Base-by-base conservation (phyloP, 257 asterid species). In the Nyctanthes arbortristis region DNA sequence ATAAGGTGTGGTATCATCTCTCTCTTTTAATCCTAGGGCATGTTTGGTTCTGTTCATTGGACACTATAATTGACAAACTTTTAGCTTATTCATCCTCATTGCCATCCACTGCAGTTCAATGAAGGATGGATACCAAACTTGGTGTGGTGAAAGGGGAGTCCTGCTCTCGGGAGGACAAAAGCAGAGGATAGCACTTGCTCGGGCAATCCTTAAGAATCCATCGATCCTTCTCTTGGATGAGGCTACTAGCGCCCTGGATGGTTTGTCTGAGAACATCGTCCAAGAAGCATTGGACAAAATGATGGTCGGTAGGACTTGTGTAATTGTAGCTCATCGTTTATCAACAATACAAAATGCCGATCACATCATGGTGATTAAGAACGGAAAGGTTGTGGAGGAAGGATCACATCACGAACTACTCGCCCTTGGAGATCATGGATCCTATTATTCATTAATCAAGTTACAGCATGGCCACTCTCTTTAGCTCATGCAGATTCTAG, bases 151-250 rank as follows among this genome's bases (percentile, higher is more conserved):
- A 57, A 76, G 86, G 77, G 88, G 90, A 36, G 73, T 78, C 22
- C 88, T 78, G 62, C 84, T 83, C 43, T 86, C 91, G 18, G 89
- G 91, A 20, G 91, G 91, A 24, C 88, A 83, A 52, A 85, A 85
- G 73, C 88, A 85, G 73, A 75, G 88, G 59, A 74, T 82, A 74
- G 84, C 86, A 22, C 83, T 85, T 7, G 85, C 87, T 4, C 84
- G 85, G 3, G 87, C 89, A 2, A 83, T 78, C 18, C 61, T 84
- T 30, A 80, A 80, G 73, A 84, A 77, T 25, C 84, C 85, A 5
- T 66, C 67, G 12, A 82, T 84, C 61, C 81, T 87, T 13, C 85
- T 87, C 3, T 65, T 86, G 28, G 86, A 86, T 29, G 89, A 86
- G 80, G 89, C 93, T 32, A 84, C 86, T 16, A 84, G 84, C 45